Conservation (phyloP, 352 stramenopile genomes). For the Phytophthora pinifolia region DNA sequence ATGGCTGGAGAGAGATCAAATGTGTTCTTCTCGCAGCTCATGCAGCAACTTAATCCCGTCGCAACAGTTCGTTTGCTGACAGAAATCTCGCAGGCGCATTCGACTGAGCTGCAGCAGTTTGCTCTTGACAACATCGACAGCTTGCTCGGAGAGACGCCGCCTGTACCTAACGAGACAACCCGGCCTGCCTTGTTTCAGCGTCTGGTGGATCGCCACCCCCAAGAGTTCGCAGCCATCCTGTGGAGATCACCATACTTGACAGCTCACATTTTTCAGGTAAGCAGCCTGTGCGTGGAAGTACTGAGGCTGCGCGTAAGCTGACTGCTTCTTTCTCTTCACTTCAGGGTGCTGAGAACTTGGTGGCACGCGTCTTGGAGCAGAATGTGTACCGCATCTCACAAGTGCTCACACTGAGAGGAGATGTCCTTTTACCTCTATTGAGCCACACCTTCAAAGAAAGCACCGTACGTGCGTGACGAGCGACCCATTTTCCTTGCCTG, state of each 20-base stretch:
- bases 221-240: conserved; percentile 56
- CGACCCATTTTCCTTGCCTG: too few relatives aligned
- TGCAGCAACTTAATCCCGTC: conserved; percentile 24
- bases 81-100: conserved; percentile 31
- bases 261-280: conserved; percentile 71
- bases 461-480: conserved; percentile 35
- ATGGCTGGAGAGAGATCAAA: conserved; percentile 15
- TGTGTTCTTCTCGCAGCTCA: conserved; percentile 43
- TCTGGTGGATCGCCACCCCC: conserved; percentile 59
- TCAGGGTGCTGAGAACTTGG: conserved; percentile 52
- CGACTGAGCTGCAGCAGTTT: conserved; percentile 44
- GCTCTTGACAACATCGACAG: conserved; percentile 51
- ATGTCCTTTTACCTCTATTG: conserved; percentile 57
- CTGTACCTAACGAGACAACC: conserved; percentile 1
- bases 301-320: background rate
- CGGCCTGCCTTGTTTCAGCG: conserved; percentile 44
- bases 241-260: conserved; percentile 64
- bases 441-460: conserved; percentile 66
- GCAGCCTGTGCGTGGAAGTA: background rate
- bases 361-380: conserved; percentile 71
- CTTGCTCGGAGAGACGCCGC: conserved; percentile 34
- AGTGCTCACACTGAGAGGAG: conserved; percentile 47
- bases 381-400: conserved; percentile 71
- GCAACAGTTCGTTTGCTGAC: conserved; percentile 33
- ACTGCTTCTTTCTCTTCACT: background rate